Evolutionary conservation across 176 grass and related monocot species (phyloP).

Genomic region (Lolium multiflorum): DNA sequence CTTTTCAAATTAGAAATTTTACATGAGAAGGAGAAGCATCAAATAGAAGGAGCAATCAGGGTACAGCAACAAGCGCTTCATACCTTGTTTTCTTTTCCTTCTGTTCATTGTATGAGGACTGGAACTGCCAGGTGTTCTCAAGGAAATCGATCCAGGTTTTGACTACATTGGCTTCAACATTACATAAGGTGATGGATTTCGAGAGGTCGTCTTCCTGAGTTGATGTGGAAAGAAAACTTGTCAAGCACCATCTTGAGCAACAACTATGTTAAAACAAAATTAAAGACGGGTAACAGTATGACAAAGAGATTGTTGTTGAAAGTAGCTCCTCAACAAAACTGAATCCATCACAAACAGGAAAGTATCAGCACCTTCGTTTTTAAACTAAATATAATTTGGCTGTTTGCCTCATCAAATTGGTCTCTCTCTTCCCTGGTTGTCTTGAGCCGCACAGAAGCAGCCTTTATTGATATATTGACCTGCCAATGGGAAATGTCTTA

Average conservation of each 20-base stretch:
- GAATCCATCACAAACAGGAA: conserved; percentile 32
- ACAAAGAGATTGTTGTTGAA: conserved; percentile 16
- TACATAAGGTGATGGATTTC: conserved; percentile 74
- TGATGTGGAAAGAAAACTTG: conserved; percentile 34
- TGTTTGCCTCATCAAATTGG: conserved; percentile 97
- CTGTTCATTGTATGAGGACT: conserved; percentile 73
- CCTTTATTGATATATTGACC: conserved; percentile 82
- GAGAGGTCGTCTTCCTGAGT: conserved; percentile 88
- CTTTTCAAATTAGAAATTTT: conserved; percentile 10
- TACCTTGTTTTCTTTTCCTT: conserved; percentile 89
- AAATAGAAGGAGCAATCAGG: conserved; percentile 30
- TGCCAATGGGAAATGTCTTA: conserved; percentile 47
- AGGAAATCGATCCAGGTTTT: conserved; percentile 91
- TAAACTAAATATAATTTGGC: conserved; percentile 77
- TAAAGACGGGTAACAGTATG: not conserved
- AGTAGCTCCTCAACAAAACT: conserved; percentile 30
- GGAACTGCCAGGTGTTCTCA: conserved; percentile 84
- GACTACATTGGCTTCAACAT: conserved; percentile 79
- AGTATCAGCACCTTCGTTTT: conserved; percentile 78
- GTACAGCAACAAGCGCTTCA: conserved; percentile 23
- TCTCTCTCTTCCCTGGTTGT: conserved; percentile 95
- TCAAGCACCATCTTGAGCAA: conserved; percentile 22
- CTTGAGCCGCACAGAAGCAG: conserved; percentile 66
- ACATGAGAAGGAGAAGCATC: conserved; percentile 26
- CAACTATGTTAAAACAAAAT: conserved; percentile 3